A percentile compares a stretch with the other conserved stretches of the same genome.
Conservation (phyloP, 495 filamentous ascomycete genomes). For the Trichodelitschia bisporula region DNA sequence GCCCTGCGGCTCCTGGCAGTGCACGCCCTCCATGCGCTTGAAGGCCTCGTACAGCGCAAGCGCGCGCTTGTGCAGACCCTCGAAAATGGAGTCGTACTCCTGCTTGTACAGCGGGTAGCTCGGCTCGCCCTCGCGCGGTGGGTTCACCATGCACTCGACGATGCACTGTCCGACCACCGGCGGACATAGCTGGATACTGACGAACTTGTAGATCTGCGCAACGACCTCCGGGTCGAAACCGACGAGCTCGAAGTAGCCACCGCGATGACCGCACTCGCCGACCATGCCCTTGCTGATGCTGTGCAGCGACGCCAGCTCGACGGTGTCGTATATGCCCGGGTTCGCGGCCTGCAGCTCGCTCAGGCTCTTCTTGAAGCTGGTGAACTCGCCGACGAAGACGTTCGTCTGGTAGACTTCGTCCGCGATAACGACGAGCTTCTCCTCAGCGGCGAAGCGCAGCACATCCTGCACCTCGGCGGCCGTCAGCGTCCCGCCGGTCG, state of each 20-base stretch:
- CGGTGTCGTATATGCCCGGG: conserved; percentile 49
- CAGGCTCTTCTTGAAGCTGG: conserved; percentile 79
- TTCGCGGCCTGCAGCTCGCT: conserved; percentile 49
- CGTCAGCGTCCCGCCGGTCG: conserved; percentile 67
- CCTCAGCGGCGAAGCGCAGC: conserved; percentile 58
- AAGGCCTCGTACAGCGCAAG: conserved; percentile 73
- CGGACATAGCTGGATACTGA: conserved; percentile 83
- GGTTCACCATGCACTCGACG: conserved; percentile 92
- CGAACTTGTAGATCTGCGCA: conserved; percentile 93
- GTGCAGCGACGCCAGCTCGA: conserved; percentile 52
- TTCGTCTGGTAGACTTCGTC: conserved; percentile 99
- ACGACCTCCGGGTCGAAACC: conserved; percentile 69
- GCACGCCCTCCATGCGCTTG: conserved; percentile 81
- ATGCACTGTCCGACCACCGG: conserved; percentile 91
- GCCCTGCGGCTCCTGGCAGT: conserved; percentile 50
- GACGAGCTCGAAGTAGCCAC: conserved; percentile 86
- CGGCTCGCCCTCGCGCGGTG: conserved; percentile 55
- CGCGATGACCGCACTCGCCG: conserved; percentile 90
- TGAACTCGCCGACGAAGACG: conserved; percentile 78
- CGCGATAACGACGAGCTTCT: conserved; percentile 72
- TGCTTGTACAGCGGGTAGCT: conserved; percentile 57
- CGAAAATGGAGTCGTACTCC: conserved; percentile 61
- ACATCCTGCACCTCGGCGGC: conserved; percentile 57
- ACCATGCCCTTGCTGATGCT: conserved; percentile 79
- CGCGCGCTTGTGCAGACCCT: conserved; percentile 52